These are phyloP conservation scores for Penicillium canariense DNA, from an alignment of 495 filamentous ascomycete species.

Conservation along the genomic window DNA sequence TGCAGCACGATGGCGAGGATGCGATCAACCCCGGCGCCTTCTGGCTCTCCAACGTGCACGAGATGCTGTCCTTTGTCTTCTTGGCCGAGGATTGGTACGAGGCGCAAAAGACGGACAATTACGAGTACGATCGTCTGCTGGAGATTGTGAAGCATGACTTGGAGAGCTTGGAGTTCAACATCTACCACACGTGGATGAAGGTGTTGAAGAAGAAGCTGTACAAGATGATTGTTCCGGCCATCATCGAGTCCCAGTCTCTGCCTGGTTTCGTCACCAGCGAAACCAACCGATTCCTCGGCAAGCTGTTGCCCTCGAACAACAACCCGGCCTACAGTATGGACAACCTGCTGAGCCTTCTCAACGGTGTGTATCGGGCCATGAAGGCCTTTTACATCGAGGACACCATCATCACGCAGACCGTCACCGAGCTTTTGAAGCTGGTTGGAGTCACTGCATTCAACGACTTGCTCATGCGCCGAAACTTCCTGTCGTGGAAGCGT, in stretches of 20 bases:
- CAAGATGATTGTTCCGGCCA: slow-evolving; percentile 99
- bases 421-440: slow-evolving; percentile 88
- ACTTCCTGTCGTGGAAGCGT: slow-evolving; percentile 99
- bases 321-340: slow-evolving; percentile 98
- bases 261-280: slow-evolving; percentile 98
- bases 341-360: slow-evolving; percentile 91
- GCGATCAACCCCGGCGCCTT: slow-evolving; percentile 97
- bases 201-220: slow-evolving; percentile 97
- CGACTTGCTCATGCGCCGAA: slow-evolving; percentile 93
- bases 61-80: slow-evolving; percentile 99
- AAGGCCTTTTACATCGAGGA: slow-evolving; percentile 97
- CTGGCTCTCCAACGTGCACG: slow-evolving; percentile 99
- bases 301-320: slow-evolving; percentile 84
- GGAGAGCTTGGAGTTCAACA: slow-evolving; percentile 98
- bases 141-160: slow-evolving; percentile 99
- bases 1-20: slow-evolving; percentile 97
- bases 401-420: slow-evolving; percentile 87
- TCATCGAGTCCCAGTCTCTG: slow-evolving; percentile 97
- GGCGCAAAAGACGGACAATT: slow-evolving; percentile 98
- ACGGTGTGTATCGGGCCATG: slow-evolving; percentile 97
- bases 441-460: slow-evolving; percentile 99
- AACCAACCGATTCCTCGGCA: slow-evolving; percentile 95
- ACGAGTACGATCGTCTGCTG: slow-evolving; percentile 94
- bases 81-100: slow-evolving; percentile 99
- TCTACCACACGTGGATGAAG: slow-evolving; percentile 99